Base-by-base conservation (phyloP, 129 eudicot species). In the Tanacetum coccineum region DNA sequence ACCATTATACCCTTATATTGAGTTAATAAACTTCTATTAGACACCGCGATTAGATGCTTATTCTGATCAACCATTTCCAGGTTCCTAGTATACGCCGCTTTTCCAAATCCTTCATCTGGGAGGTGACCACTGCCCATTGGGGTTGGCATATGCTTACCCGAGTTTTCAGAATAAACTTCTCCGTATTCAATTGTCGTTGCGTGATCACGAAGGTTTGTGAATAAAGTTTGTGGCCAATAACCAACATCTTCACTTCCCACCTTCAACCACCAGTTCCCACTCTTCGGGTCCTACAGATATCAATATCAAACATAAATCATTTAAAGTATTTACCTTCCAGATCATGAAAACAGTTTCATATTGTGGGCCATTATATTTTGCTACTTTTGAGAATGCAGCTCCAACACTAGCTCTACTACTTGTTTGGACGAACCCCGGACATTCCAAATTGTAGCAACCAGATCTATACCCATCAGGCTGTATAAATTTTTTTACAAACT, bases 111-210 rank as follows among this genome's bases (percentile, higher is more conserved):
- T 78, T 86, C 91, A 0, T 62, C 75, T 0, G 97, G 70, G 73
- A 89, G 86, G 75, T 89, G 95, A 4, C 97, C 97, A 48, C 97
- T 89, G 2, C 97, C 97, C 97, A 89, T 89, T 53, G 86, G 88
- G 10, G 97, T 89, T 1, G 78, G 58, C 0, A 91, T 84, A 71
- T 89, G 88, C 3, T 49, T 32, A 4, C 84, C 81, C 2, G 79
- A 45, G 0, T 78, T 2, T 15, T 76, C 57, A 0, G 71, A 63
- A 11, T 50, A 11, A 6, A 83, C 85, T 2, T 89, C 96, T 9
- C 96, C 96, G 55, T 78, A 85, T 70, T 86, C 85, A 8, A 89
- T 72, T 84, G 79, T 80, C 22, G 77, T 83, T 55, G 96, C 96
- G 12, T 79, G 85, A 5, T 70, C 69, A 32, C 75, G 50, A 2